phyloP scores from a whole-genome alignment of 768 basidiomycete genomes.

The Paxillus ammoniavirescens region DNA sequence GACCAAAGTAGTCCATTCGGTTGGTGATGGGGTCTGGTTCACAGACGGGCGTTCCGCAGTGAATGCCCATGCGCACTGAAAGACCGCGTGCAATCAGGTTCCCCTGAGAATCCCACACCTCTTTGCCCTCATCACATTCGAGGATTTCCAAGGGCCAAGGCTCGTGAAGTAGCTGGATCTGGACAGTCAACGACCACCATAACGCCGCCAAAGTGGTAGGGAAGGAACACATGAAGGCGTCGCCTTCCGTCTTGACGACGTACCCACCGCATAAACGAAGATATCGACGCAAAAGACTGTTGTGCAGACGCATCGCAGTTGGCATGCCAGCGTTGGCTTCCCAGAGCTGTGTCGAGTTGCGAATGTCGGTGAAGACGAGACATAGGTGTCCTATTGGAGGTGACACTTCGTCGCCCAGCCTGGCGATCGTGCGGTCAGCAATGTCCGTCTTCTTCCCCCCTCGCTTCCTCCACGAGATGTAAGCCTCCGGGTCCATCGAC shows the following conservation, averaged over 20 bases:
- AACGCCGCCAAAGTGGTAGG: slow-evolving; percentile 82
- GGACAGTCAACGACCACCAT: slow-evolving; percentile 88
- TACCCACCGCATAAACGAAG: slow-evolving; percentile 92
- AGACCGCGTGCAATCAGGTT: slow-evolving; percentile 80
- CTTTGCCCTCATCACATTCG: slow-evolving; percentile 88
- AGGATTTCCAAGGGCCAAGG: slow-evolving; percentile 93
- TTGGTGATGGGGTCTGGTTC: slow-evolving; percentile 88
- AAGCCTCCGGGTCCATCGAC: slow-evolving; percentile 38
- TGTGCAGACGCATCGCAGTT: slow-evolving; percentile 89
- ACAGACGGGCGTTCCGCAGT: slow-evolving; percentile 86
- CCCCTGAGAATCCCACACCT: slow-evolving; percentile 64
- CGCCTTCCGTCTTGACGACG: slow-evolving; percentile 99
- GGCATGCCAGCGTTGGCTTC: slow-evolving; percentile 95
- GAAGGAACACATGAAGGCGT: slow-evolving; percentile 99
- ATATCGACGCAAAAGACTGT: slow-evolving; percentile 79
- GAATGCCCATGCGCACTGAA: slow-evolving; percentile 96
- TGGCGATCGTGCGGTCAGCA: slow-evolving; percentile 54
- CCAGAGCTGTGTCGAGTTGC: slow-evolving; percentile 96
- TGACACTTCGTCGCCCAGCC: slow-evolving; percentile 75
- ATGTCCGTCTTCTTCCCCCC: slow-evolving; percentile 47
- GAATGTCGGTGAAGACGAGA: slow-evolving; percentile 96
- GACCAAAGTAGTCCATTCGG: slow-evolving; percentile 98
- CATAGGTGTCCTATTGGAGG: slow-evolving; percentile 87
- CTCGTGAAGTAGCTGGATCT: slow-evolving; percentile 75
- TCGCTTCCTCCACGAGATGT: slow-evolving; percentile 29